Evolutionary conservation across 2,329 filamentous ascomycete genomes (phyloP).

Genomic region (Calonectria pseudoturangicola): DNA sequence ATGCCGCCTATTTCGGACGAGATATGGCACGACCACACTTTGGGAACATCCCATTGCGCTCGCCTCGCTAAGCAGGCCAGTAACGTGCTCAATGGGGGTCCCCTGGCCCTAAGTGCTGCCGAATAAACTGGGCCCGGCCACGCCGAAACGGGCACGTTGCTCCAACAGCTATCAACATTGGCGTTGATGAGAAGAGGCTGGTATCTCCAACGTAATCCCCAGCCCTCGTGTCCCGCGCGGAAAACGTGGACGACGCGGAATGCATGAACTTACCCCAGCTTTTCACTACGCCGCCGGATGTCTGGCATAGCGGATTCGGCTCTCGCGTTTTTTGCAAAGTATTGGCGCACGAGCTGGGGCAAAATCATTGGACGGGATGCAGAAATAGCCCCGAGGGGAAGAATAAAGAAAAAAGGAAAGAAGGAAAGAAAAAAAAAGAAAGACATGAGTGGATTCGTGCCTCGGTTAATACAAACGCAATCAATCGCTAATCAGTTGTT

Average conservation of each 20-base stretch:
- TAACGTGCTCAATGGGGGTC: slow-evolving; percentile 16
- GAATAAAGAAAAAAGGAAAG: too few species aligned
- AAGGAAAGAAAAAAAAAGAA: background rate
- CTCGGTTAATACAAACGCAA: background rate
- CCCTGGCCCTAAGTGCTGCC: slow-evolving; percentile 21
- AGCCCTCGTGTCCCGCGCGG: slow-evolving; percentile 16
- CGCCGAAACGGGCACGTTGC: slow-evolving; percentile 49
- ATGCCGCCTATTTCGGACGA: background rate
- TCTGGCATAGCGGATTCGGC: background rate
- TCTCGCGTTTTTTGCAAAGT: slow-evolving; percentile 2
- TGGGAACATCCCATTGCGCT: background rate
- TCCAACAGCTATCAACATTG: slow-evolving; percentile 43
- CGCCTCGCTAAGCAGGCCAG: slow-evolving; percentile 13
- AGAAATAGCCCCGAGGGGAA: background rate
- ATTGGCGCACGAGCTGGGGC: background rate
- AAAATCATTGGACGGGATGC: background rate
- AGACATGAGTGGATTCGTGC: slow-evolving; percentile 17
- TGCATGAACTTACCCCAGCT: slow-evolving; percentile 30
- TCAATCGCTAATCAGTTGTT: background rate
- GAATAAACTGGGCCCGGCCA: slow-evolving; percentile 42
- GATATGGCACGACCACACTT: background rate
- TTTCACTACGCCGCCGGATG: slow-evolving; percentile 7
- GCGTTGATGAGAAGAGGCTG: slow-evolving; percentile 21
- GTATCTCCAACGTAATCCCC: slow-evolving; percentile 19
- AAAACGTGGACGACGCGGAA: background rate